phyloP scores from a whole-genome alignment of 345 rosid genomes.

The Brassica juncea region DNA sequence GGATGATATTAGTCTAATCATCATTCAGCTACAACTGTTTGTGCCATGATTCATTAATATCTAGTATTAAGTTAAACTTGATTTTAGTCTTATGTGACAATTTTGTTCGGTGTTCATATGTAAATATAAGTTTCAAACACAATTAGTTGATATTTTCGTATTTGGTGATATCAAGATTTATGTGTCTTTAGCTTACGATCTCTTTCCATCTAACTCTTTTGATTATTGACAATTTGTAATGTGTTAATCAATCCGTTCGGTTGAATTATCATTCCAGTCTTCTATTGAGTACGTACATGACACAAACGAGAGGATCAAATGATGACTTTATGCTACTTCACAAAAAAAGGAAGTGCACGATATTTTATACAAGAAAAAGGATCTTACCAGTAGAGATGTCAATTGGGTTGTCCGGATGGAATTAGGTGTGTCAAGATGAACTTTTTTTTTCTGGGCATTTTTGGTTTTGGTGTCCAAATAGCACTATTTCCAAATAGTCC shows the following conservation, averaged over 20 bases:
- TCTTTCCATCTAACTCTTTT: neutral
- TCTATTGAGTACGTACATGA: neutral
- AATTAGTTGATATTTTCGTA: neutral
- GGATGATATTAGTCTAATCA: constrained; percentile 79
- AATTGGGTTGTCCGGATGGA: too few species aligned
- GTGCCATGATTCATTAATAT: constrained; percentile 30
- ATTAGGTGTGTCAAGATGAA: too few species aligned
- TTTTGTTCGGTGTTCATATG: constrained; percentile 20
- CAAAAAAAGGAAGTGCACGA: neutral
- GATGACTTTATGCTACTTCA: neutral
- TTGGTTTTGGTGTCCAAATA: too few species aligned
- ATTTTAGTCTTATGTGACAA: constrained; percentile 13
- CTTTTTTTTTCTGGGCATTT: too few species aligned
- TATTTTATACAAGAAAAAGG: neutral
- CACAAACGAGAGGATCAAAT: neutral
- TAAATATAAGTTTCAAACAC: constrained; percentile 21
- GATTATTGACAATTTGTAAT: neutral
- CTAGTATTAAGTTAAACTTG: constrained; percentile 14
- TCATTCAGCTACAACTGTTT: constrained; percentile 54
- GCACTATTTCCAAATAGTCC: too few species aligned
- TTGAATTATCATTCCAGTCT: neutral
- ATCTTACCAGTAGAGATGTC: neutral
- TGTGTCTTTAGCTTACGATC: neutral
- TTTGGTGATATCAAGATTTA: constrained; percentile 1
- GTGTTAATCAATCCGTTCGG: neutral